Percentiles rank a stretch among this genome's conserved stretches.
Conservation (phyloP, 2,329 filamentous ascomycete genomes). For the Penicillium sclerotiorum region DNA sequence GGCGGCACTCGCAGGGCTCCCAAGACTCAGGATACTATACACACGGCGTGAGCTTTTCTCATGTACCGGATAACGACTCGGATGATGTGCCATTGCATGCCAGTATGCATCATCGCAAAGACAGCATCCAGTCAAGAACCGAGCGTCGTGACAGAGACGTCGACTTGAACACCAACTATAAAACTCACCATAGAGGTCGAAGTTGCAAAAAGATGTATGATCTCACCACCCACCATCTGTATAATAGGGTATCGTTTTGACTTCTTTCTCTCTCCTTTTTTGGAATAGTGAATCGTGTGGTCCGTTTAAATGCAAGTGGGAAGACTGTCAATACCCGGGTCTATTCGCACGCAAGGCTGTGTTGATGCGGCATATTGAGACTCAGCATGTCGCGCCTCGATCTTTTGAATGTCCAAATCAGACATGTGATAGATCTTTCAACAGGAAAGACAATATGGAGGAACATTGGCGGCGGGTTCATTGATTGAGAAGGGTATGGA, state of each 20-base stretch:
- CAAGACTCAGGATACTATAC: background rate
- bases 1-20: no score
- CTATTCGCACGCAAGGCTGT: background rate
- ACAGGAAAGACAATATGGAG: slow-evolving; percentile 3
- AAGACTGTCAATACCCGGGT: background rate
- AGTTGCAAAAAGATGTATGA: slow-evolving; percentile 1
- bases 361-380: slow-evolving; percentile 3
- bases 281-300: background rate
- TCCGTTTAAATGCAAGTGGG: slow-evolving; percentile 1
- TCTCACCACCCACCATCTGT: background rate
- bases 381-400: background rate
- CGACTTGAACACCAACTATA: background rate
- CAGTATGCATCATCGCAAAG: no score
- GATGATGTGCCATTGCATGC: no score
- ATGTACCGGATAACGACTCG: background rate
- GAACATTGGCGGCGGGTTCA: slow-evolving; percentile 1
- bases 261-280: background rate
- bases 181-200: background rate
- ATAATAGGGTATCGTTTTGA: background rate
- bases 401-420: background rate
- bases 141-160: no score
- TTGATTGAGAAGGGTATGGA: no score
- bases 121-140: no score
- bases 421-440: background rate
- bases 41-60: background rate